A percentile compares a stretch with the other conserved stretches of the same genome.
Evolutionary conservation across 148 eudicot genomes (phyloP).

Genomic region (Pouteria glomerata): DNA sequence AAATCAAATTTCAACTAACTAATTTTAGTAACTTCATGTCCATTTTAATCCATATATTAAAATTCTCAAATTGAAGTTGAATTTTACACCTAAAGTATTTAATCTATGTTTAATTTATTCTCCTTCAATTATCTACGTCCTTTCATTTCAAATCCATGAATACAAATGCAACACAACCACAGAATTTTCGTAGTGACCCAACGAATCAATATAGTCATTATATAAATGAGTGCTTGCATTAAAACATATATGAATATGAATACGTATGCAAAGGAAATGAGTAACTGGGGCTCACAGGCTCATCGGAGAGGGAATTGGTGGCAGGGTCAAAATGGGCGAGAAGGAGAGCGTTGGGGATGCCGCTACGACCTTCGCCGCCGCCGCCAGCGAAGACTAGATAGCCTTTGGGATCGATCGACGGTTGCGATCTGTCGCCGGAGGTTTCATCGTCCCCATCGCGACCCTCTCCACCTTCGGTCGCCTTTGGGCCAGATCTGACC

Average conservation of each 20-base stretch:
- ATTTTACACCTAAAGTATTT: too few species aligned
- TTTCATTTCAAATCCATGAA: too few species aligned
- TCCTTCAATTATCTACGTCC: too few species aligned
- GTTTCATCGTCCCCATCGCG: constrained; percentile 13
- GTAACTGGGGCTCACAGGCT: constrained; percentile 41
- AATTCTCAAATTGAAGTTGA: too few species aligned
- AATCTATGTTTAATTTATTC: too few species aligned
- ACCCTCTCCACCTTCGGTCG: neutral
- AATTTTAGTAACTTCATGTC: too few species aligned
- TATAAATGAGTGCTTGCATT: neutral
- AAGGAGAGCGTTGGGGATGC: constrained; percentile 72
- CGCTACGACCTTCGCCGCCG: constrained; percentile 82
- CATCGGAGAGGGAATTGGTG: constrained; percentile 51
- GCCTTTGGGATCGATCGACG: constrained; percentile 9
- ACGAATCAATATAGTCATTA: neutral
- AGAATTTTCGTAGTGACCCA: neutral
- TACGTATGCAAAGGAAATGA: too few species aligned
- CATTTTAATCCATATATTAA: too few species aligned
- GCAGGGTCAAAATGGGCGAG: constrained; percentile 48
- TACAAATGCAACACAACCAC: too few species aligned
- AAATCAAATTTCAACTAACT: too few species aligned
- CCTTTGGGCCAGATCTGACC: constrained; percentile 20
- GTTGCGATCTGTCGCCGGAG: constrained; percentile 17
- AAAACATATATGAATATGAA: neutral
- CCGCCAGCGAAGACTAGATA: constrained; percentile 67